These are phyloP conservation scores for Wickerhamomyces rabaulensis DNA, from an alignment of 805 yeast genomes.

Conservation along the genomic window DNA sequence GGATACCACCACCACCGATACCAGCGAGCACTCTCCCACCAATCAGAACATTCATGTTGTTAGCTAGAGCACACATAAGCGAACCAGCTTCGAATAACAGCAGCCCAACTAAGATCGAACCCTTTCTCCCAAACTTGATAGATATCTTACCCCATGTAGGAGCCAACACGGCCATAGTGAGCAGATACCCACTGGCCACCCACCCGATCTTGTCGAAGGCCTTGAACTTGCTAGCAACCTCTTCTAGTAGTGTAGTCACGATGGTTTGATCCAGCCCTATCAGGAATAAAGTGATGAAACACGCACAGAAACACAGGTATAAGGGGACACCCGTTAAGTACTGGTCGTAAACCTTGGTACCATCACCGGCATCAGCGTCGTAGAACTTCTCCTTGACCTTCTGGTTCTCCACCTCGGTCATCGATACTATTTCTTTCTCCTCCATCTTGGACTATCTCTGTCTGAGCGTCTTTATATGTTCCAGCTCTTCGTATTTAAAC, in stretches of 20 bases:
- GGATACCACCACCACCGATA: slow-evolving; percentile 66
- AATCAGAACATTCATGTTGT: slow-evolving; percentile 53
- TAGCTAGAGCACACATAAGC: slow-evolving; percentile 49
- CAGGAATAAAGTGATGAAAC: slow-evolving; percentile 23
- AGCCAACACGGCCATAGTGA: slow-evolving; percentile 46
- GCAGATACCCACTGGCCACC: slow-evolving; percentile 48
- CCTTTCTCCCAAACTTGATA: slow-evolving; percentile 45
- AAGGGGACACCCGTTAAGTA: slow-evolving; percentile 12
- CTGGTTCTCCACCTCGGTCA: neutral
- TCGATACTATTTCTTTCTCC: neutral
- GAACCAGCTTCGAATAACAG: slow-evolving; percentile 57
- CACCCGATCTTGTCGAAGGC: slow-evolving; percentile 52
- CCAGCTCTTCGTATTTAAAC: too few species aligned
- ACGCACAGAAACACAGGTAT: slow-evolving; percentile 14
- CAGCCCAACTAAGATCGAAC: slow-evolving; percentile 6
- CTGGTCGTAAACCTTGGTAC: slow-evolving; percentile 17
- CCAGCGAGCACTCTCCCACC: slow-evolving; percentile 73
- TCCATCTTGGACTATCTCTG: too few species aligned
- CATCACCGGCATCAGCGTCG: slow-evolving; percentile 22
- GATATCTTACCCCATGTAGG: slow-evolving; percentile 53
- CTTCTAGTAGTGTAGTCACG: slow-evolving; percentile 42
- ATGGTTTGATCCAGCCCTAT: slow-evolving; percentile 59
- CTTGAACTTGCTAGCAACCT: slow-evolving; percentile 43
- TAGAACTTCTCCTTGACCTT: slow-evolving; percentile 6
- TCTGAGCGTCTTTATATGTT: too few species aligned